These are phyloP conservation scores for Rhizopus delemar DNA, from an alignment of 371 early-diverging fungal species.

Conservation along the genomic window DNA sequence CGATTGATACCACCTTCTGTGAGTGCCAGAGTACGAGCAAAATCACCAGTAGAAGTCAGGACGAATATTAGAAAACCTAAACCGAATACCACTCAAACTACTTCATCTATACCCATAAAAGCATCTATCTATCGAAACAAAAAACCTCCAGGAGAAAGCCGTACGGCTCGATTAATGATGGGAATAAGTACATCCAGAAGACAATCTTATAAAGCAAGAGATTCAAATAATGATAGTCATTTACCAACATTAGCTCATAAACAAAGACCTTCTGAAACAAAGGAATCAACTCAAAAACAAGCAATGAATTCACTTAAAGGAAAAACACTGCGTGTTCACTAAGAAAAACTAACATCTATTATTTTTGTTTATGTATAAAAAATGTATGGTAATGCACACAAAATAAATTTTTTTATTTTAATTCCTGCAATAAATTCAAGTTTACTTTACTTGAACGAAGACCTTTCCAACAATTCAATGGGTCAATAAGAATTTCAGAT, in stretches of 20 bases:
- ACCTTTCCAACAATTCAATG: conserved; percentile 19
- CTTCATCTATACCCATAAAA: conserved; percentile 10
- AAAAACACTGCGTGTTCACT: conserved; percentile 40
- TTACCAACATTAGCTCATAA: conserved; percentile 17
- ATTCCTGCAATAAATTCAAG: conserved; percentile 19
- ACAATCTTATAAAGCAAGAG: conserved; percentile 22
- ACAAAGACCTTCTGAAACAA: conserved; percentile 1
- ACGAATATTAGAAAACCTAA: conserved; percentile 16
- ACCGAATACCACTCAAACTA: conserved; percentile 4
- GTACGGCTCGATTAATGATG: conserved; percentile 48
- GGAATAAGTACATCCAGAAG: conserved; percentile 43
- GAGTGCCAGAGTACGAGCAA: not conserved
- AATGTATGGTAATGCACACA: not conserved
- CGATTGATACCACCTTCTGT: conserved; percentile 11
- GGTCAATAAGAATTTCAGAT: conserved; percentile 6
- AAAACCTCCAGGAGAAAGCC: conserved; percentile 37
- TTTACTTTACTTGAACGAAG: conserved; percentile 17
- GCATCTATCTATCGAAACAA: conserved; percentile 36
- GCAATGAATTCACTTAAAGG: conserved; percentile 23
- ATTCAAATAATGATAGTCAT: conserved; percentile 5
- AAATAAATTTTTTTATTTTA: conserved; percentile 4
- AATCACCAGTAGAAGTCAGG: conserved; percentile 13
- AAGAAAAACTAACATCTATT: not conserved
- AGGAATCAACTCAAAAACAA: not conserved
- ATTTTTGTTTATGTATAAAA: not conserved